Conservation (phyloP, 441 rosid species). For the Euphorbia celastroides region DNA sequence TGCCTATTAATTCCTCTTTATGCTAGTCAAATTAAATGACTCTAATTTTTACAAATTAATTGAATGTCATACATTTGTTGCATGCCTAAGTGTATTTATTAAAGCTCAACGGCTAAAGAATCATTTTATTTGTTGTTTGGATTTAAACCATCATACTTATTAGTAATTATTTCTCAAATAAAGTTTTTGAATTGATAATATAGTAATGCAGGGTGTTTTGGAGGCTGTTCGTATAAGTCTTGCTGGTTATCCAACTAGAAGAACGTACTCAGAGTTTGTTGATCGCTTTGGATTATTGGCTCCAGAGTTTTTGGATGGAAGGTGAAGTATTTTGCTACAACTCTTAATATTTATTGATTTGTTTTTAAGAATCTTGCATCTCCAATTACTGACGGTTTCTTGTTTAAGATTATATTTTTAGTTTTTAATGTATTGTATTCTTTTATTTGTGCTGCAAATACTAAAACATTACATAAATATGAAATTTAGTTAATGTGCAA, state of each 20-base stretch:
- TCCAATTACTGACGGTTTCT: neutral
- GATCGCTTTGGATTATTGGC: constrained; percentile 91
- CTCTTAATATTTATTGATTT: neutral
- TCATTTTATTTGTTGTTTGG: neutral
- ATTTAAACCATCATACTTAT: neutral
- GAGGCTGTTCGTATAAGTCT: constrained; percentile 99
- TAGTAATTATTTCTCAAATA: neutral
- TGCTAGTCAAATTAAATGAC: neutral
- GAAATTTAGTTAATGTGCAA: neutral
- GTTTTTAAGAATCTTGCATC: neutral
- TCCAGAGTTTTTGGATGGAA: constrained; percentile 73
- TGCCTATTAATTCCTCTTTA: neutral
- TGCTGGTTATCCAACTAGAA: constrained; percentile 97
- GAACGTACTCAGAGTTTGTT: constrained; percentile 81
- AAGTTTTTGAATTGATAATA: neutral
- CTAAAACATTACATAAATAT: neutral
- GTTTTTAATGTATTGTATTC: neutral
- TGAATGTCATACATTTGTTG: neutral
- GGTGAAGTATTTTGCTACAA: constrained; percentile 31
- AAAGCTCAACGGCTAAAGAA: neutral
- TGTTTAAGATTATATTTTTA: neutral
- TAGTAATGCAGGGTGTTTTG: constrained; percentile 73
- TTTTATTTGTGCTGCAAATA: neutral
- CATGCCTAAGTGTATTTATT: neutral
- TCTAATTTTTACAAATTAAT: neutral